These are phyloP conservation scores for Komagataella phaffii DNA, from an alignment of 805 yeast species.

Conservation along the genomic window DNA sequence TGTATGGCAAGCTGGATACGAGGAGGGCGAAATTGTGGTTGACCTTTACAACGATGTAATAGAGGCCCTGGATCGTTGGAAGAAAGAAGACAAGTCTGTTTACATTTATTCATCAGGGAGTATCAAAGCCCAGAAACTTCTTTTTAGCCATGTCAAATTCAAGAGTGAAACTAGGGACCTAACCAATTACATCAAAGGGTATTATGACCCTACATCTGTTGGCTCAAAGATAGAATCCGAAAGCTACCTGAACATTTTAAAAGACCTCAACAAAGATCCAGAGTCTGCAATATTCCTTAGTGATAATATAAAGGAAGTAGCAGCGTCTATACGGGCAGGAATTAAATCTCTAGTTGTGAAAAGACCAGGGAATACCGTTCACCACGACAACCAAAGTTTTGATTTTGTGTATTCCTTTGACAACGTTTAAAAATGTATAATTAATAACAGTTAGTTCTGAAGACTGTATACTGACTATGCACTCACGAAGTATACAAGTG, in stretches of 20 bases:
- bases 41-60: conserved; percentile 71
- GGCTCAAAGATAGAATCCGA: conserved; percentile 50
- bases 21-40: conserved; percentile 59
- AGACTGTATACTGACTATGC: too few relatives aligned
- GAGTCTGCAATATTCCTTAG: conserved; percentile 49
- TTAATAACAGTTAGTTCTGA: not conserved
- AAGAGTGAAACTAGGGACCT: conserved; percentile 26
- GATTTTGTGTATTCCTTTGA: not conserved
- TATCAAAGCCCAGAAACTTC: conserved; percentile 70
- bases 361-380: conserved; percentile 63
- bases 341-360: conserved; percentile 42
- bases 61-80: conserved; percentile 33
- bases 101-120: conserved; percentile 87
- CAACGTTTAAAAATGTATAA: not conserved
- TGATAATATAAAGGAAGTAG: conserved; percentile 68
- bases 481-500: too few relatives aligned
- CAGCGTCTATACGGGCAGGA: conserved; percentile 61
- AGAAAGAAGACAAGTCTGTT: conserved; percentile 18
- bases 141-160: conserved; percentile 50
- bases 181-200: conserved; percentile 41
- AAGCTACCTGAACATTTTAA: conserved; percentile 48
- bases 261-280: conserved; percentile 18
- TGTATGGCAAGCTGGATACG: conserved; percentile 75
- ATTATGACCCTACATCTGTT: conserved; percentile 76
- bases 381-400: conserved; percentile 8